phyloP scores from a whole-genome alignment of 2,329 filamentous ascomycete genomes.

The Aspergillus candidus region DNA sequence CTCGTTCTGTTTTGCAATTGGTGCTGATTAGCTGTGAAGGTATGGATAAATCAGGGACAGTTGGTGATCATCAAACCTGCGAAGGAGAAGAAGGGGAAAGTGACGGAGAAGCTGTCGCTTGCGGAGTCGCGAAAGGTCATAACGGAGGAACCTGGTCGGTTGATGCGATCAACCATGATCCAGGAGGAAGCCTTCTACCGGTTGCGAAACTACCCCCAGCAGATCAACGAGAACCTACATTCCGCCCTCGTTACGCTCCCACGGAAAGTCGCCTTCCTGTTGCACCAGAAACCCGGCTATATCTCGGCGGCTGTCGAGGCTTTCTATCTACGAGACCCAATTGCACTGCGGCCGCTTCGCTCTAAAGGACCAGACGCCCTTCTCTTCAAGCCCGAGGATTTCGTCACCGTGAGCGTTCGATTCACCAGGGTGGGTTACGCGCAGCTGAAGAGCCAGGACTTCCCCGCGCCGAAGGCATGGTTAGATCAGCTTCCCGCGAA shows the following conservation, averaged over 20 bases:
- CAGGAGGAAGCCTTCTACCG: conserved; percentile 90
- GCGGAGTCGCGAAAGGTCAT: conserved; percentile 60
- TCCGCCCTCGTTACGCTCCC: conserved; percentile 68
- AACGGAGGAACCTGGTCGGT: conserved; percentile 46
- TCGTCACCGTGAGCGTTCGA: conserved; percentile 69
- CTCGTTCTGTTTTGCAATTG: background rate
- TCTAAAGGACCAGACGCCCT: conserved; percentile 50
- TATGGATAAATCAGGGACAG: conserved; percentile 78
- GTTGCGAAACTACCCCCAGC: conserved; percentile 71
- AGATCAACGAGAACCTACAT: conserved; percentile 71
- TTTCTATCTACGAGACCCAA: conserved; percentile 84
- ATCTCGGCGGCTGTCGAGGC: conserved; percentile 81
- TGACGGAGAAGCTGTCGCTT: conserved; percentile 51
- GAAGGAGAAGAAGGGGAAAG: conserved; percentile 39
- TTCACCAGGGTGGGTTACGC: conserved; percentile 90
- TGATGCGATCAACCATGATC: conserved; percentile 67
- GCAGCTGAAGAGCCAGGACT: conserved; percentile 80
- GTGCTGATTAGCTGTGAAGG: conserved; percentile 32
- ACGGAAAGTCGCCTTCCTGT: conserved; percentile 70
- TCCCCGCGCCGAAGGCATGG: conserved; percentile 58
- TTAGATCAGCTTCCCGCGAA: conserved; percentile 37
- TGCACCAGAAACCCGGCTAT: conserved; percentile 68
- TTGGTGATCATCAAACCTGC: conserved; percentile 63
- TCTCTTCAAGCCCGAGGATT: conserved; percentile 67
- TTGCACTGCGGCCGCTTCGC: conserved; percentile 64